phyloP scores from a whole-genome alignment of 768 basidiomycete species.

The Boletus rubropictus region DNA sequence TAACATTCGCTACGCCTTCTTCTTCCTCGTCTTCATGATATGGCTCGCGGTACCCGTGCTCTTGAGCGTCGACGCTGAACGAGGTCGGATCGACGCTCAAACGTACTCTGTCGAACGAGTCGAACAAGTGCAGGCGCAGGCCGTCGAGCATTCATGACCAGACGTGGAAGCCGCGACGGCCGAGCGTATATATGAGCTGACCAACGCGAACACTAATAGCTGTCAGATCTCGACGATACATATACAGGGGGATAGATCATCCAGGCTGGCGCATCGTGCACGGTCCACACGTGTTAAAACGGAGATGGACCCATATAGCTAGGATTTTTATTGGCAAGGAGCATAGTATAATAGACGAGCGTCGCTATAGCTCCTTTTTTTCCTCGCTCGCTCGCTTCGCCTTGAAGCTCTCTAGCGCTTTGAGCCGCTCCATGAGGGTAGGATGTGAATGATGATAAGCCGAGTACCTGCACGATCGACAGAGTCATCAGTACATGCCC shows the following conservation, averaged over 20 bases:
- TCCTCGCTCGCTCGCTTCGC: conserved; percentile 29
- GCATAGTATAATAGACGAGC: not conserved
- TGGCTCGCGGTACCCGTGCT: conserved; percentile 78
- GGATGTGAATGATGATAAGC: conserved; percentile 97
- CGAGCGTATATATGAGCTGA: not conserved
- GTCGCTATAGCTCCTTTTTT: conserved; percentile 25
- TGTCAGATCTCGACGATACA: not conserved
- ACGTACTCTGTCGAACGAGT: conserved; percentile 22
- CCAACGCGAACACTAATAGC: not conserved
- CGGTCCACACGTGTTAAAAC: not conserved
- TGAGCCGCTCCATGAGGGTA: conserved; percentile 84
- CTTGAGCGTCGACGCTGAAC: conserved; percentile 58
- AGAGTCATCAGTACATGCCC: not conserved
- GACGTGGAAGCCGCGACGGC: not conserved
- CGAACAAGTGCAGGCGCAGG: not conserved
- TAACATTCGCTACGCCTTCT: conserved; percentile 88
- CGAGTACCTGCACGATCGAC: conserved; percentile 58
- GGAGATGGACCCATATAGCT: not conserved
- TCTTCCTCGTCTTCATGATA: conserved; percentile 80
- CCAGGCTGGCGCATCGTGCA: not conserved
- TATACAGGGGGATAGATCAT: not conserved
- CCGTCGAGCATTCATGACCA: not conserved
- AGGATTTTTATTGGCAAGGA: not conserved
- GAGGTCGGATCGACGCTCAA: conserved; percentile 51
- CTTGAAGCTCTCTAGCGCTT: conserved; percentile 69